These are phyloP conservation scores for Macrophomina tecta DNA, from an alignment of 2,329 filamentous ascomycete species.

Conservation along the genomic window DNA sequence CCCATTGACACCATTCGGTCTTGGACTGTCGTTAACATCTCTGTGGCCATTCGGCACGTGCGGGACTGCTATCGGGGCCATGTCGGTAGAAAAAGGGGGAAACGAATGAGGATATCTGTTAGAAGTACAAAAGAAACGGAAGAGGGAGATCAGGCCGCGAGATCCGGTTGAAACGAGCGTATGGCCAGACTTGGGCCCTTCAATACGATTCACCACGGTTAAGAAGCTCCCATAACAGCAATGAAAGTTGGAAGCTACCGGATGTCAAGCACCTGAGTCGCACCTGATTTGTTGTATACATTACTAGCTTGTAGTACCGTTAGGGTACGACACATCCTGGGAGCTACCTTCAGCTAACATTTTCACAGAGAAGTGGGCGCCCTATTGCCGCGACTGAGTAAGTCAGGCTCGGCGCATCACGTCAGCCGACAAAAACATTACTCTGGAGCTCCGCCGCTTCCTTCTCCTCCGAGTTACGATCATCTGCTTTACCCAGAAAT, in stretches of 20 bases:
- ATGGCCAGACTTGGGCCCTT: background rate
- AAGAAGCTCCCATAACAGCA: background rate
- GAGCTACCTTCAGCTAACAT: background rate
- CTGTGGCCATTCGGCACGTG: background rate
- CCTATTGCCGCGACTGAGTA: background rate
- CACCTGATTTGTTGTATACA: background rate
- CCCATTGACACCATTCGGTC: background rate
- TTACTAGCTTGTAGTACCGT: background rate
- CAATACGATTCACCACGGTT: background rate
- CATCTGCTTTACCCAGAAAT: background rate
- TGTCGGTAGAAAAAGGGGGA: background rate
- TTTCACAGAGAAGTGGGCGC: background rate
- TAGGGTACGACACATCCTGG: background rate
- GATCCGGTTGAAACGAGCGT: background rate
- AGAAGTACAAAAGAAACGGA: background rate
- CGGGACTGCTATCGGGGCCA: slow-evolving; percentile 5
- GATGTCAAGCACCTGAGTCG: slow-evolving; percentile 3
- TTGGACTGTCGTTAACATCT: background rate
- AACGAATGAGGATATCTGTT: background rate
- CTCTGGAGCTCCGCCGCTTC: background rate
- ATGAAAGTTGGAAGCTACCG: background rate
- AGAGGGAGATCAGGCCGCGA: background rate
- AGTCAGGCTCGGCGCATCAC: slow-evolving; percentile 1
- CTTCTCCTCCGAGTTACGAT: background rate
- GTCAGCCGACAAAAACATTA: background rate